A percentile compares a stretch with the other conserved stretches of the same genome.
Conservation (phyloP, 2,329 filamentous ascomycete genomes). For the Botrytis porri region DNA sequence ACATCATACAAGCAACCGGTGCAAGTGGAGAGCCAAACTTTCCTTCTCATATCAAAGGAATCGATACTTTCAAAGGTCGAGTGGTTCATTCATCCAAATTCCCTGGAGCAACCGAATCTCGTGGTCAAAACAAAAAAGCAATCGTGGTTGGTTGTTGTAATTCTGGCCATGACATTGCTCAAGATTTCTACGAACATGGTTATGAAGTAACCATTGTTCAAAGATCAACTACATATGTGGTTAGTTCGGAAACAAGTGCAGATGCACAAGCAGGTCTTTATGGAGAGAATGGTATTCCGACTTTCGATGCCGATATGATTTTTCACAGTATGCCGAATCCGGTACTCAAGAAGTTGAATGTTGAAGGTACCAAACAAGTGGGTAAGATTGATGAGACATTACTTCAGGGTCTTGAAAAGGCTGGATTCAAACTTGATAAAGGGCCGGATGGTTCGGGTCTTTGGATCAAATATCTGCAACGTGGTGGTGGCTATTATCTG, state of each 20-base stretch:
- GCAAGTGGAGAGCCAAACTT: constrained; percentile 58
- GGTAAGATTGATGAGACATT: constrained; percentile 40
- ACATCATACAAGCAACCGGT: constrained; percentile 30
- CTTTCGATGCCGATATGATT: constrained; percentile 64
- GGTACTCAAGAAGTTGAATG: constrained; percentile 58
- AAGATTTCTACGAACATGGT: constrained; percentile 64
- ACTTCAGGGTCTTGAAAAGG: constrained; percentile 50
- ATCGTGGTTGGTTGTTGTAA: constrained; percentile 68
- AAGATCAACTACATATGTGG: constrained; percentile 61
- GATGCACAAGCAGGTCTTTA: constrained; percentile 44
- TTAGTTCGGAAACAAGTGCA: constrained; percentile 50
- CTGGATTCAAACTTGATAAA: constrained; percentile 56
- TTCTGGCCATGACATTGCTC: constrained; percentile 66
- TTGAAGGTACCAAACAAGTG: constrained; percentile 43
- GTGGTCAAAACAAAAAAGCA: constrained; percentile 54
- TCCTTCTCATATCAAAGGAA: constrained; percentile 44
- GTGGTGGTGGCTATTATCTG: constrained; percentile 57
- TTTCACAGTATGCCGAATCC: constrained; percentile 56
- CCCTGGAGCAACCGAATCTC: constrained; percentile 46
- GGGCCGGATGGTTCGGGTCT: constrained; percentile 55
- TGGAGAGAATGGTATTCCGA: constrained; percentile 49
- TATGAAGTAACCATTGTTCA: constrained; percentile 68
- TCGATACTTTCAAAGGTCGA: constrained; percentile 54
- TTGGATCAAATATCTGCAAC: constrained; percentile 56
- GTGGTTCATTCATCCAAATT: constrained; percentile 63